These are phyloP conservation scores for Ceratobasidium sp. DNA, from an alignment of 1,284 basidiomycete species.

Conservation along the genomic window DNA sequence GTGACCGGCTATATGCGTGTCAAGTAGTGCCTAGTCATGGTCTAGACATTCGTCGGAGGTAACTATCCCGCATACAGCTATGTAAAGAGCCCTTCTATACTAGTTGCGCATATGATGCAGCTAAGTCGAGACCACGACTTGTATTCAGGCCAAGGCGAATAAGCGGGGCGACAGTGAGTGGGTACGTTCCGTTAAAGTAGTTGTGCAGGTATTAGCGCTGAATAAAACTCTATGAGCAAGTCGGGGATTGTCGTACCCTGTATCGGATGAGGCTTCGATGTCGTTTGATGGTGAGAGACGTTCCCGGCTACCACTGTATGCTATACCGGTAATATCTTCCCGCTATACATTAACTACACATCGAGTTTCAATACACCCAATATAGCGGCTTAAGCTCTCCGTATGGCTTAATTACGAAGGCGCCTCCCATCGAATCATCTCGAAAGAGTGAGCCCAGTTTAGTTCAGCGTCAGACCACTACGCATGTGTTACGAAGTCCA, in stretches of 20 bases:
- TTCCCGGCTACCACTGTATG: neutral
- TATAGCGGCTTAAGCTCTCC: too few species aligned
- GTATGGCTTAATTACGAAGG: neutral
- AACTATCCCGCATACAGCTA: neutral
- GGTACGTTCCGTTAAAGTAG: neutral
- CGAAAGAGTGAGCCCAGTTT: too few species aligned
- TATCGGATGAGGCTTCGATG: neutral
- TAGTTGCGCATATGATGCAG: neutral
- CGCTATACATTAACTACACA: too few species aligned
- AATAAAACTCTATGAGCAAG: neutral
- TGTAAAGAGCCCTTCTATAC: neutral
- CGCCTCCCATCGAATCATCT: too few species aligned
- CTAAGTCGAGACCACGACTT: neutral
- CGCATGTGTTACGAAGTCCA: too few species aligned
- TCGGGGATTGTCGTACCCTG: neutral
- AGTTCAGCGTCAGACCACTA: too few species aligned
- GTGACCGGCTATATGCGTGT: neutral
- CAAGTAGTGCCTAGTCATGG: neutral
- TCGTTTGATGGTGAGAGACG: neutral
- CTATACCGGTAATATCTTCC: neutral
- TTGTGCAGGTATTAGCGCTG: neutral
- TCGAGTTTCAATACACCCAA: too few species aligned
- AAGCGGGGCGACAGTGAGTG: neutral
- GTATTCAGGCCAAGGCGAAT: conserved; percentile 10
- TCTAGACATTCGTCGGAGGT: neutral